Conservation (phyloP, 352 stramenopile species). For the Pythium phragmitis region DNA sequence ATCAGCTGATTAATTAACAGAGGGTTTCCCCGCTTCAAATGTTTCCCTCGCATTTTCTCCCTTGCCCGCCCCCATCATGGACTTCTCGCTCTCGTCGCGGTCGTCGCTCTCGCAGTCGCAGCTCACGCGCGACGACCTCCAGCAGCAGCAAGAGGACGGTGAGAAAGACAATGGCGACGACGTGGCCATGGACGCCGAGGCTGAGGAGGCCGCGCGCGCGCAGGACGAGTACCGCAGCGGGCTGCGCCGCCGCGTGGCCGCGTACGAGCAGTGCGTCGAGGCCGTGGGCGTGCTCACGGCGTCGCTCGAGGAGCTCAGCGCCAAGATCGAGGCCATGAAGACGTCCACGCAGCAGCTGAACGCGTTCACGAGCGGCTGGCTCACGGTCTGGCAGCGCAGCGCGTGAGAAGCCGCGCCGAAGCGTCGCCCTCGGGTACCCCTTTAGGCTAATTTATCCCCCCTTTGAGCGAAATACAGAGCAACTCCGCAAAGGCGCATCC, state of each 20-base stretch:
- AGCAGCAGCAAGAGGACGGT: conserved; percentile 21
- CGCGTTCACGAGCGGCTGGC: conserved; percentile 66
- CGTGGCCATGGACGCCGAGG: background rate
- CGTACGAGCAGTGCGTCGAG: conserved; percentile 61
- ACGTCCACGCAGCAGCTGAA: conserved; percentile 69
- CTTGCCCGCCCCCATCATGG: conserved; percentile 8
- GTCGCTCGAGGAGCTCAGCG: conserved; percentile 66
- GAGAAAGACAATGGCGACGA: conserved; percentile 12
- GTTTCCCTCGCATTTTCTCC: conserved; percentile 14
- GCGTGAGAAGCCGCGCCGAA: conserved; percentile 8
- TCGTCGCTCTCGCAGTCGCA: conserved; percentile 17
- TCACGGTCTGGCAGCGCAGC: conserved; percentile 69
- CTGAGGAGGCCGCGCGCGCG: conserved; percentile 22
- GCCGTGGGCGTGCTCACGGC: conserved; percentile 51
- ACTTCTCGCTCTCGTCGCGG: conserved; percentile 19
- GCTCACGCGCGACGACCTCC: conserved; percentile 4
- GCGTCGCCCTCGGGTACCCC: background rate
- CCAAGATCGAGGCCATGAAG: conserved; percentile 62
- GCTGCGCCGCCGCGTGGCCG: conserved; percentile 52
- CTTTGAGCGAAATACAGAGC: conserved; percentile 1
- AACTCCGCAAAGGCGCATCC: background rate
- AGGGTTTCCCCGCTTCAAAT: conserved; percentile 3
- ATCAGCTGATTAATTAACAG: background rate
- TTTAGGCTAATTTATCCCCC: conserved; percentile 7
- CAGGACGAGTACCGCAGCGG: conserved; percentile 44